Percentiles rank a stretch among this genome's conserved stretches.
Evolutionary conservation across 306 rosid species (phyloP).

Genomic region (Urtica urens): DNA sequence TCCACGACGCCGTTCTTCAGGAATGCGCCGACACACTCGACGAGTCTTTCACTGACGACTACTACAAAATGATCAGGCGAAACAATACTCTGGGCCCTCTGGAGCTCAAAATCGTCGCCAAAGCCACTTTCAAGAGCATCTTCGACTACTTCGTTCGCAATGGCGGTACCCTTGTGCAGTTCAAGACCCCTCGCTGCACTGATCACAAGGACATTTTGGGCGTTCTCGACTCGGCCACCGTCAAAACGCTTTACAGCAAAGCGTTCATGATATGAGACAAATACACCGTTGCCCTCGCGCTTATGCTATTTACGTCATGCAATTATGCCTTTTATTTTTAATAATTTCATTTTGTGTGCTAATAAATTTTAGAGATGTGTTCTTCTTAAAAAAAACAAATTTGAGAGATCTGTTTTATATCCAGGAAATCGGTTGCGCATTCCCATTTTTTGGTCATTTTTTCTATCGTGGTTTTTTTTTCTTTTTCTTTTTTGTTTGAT

Average conservation of each 20-base stretch:
- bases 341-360: too few species aligned
- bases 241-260: constrained; percentile 37
- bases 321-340: too few species aligned
- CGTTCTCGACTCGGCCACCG: constrained; percentile 40
- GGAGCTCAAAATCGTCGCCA: constrained; percentile 53
- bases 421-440: too few species aligned
- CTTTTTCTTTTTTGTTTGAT: too few species aligned
- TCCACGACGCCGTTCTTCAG: constrained; percentile 31
- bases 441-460: too few species aligned
- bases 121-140: constrained; percentile 65
- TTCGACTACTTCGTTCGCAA: constrained; percentile 52
- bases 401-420: too few species aligned
- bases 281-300: too few species aligned
- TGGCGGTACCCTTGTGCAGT: constrained; percentile 71
- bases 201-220: constrained; percentile 31
- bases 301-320: too few species aligned
- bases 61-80: constrained; percentile 66
- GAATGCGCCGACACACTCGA: constrained; percentile 68
- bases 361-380: too few species aligned
- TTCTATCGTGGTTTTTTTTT: too few species aligned
- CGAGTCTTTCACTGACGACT: constrained; percentile 55
- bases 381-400: too few species aligned
- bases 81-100: constrained; percentile 66
- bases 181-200: constrained; percentile 92
- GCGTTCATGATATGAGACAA: too few species aligned